Conservation (phyloP, 306 rosid species). For the Trichosanthes truncata region DNA sequence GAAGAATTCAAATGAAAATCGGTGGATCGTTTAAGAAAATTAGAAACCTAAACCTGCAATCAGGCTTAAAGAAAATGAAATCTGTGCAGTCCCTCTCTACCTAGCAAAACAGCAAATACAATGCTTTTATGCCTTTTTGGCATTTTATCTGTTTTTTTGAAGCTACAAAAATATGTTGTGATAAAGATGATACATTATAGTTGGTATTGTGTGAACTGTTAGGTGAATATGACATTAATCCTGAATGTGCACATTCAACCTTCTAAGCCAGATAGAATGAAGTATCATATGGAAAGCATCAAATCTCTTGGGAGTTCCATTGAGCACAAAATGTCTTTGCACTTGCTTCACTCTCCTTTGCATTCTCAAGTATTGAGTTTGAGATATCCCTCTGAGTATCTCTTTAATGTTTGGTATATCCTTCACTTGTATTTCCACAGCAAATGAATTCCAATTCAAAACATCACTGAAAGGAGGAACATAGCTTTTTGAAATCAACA, state of each 20-base stretch:
- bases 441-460: conserved; percentile 31
- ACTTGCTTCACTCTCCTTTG: conserved; percentile 34
- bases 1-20: background rate
- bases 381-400: conserved; percentile 29
- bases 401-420: conserved; percentile 27
- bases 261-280: conserved; percentile 36
- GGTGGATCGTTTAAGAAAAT: background rate
- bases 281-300: conserved; percentile 35
- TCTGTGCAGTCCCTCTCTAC: no score
- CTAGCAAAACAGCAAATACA: no score
- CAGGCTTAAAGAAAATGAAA: no score
- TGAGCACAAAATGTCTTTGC: conserved; percentile 26
- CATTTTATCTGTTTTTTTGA: background rate
- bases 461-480: conserved; percentile 41
- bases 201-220: background rate
- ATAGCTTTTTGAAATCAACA: conserved; percentile 28
- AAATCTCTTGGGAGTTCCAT: conserved; percentile 27
- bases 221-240: background rate
- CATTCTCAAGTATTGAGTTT: conserved; percentile 24
- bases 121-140: background rate
- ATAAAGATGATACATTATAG: background rate
- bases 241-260: conserved; percentile 24
- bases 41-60: background rate
- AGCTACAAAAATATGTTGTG: background rate
- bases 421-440: conserved; percentile 26